phyloP scores from a whole-genome alignment of 2,329 filamentous ascomycete genomes.

The Colletotrichum sp. region DNA sequence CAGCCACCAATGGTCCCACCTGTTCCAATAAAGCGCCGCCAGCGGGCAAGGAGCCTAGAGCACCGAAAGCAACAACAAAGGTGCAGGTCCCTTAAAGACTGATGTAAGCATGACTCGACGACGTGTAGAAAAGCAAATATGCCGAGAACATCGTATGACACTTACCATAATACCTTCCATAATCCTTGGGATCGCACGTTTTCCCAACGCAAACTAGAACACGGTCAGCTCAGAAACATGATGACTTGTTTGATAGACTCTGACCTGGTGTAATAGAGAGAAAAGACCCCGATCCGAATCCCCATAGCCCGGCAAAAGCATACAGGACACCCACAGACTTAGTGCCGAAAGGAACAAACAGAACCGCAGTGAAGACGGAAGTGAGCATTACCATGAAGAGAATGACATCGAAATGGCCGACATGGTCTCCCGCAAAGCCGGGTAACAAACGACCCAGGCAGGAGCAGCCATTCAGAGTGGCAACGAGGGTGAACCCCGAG shows the following conservation, averaged over 20 bases:
- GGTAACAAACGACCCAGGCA: constrained; percentile 48
- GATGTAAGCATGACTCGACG: not conserved
- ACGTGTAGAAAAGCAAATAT: not conserved
- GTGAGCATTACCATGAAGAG: constrained; percentile 24
- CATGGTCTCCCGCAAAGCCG: constrained; percentile 44
- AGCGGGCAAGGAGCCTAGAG: not conserved
- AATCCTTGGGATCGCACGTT: constrained; percentile 50
- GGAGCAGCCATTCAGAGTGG: constrained; percentile 47
- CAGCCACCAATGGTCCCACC: not conserved
- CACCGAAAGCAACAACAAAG: not conserved
- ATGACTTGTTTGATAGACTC: not conserved
- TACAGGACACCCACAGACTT: constrained; percentile 43
- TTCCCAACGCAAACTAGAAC: constrained; percentile 48
- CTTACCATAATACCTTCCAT: constrained; percentile 29
- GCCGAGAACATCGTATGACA: fast-evolving
- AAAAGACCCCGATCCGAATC: constrained; percentile 52
- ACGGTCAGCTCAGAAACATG: not conserved
- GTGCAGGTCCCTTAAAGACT: not conserved
- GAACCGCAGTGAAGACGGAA: constrained; percentile 40
- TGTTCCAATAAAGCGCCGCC: not conserved
- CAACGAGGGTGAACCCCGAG: constrained; percentile 47
- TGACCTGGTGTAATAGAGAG: constrained; percentile 42
- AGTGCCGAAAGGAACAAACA: constrained; percentile 51
- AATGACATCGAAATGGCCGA: constrained; percentile 49
- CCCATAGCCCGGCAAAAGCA: constrained; percentile 49